Conservation (phyloP, 2,329 filamentous ascomycete species). For the Cordyceps militaris region DNA sequence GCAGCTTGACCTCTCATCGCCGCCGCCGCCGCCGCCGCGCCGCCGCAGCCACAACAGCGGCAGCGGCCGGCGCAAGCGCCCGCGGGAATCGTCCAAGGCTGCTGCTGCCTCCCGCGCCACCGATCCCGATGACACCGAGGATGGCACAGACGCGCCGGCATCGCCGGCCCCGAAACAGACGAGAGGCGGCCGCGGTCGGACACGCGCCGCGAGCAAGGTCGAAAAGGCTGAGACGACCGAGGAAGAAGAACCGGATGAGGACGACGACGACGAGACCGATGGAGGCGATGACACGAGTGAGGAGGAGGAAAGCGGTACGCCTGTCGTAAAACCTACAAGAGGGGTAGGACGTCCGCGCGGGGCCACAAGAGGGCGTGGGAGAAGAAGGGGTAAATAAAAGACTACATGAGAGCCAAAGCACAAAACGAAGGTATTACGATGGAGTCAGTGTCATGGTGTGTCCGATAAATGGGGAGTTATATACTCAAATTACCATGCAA, state of each 20-base stretch:
- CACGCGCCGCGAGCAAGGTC: constrained; percentile 29
- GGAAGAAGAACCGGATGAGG: constrained; percentile 21
- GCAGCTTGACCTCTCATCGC: constrained; percentile 31
- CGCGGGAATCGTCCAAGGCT: constrained; percentile 12
- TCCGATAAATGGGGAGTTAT: not conserved
- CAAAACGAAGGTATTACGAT: not conserved
- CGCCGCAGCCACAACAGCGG: not conserved
- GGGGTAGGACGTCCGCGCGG: constrained; percentile 29
- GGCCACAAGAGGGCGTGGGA: constrained; percentile 21
- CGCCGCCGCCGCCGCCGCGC: constrained; percentile 15
- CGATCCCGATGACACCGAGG: constrained; percentile 43
- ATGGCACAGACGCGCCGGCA: constrained; percentile 35
- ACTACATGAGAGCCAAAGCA: not conserved
- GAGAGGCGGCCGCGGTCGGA: constrained; percentile 35
- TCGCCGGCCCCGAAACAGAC: constrained; percentile 29
- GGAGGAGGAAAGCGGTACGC: constrained; percentile 32
- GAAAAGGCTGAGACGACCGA: constrained; percentile 26
- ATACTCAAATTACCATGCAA: constrained; percentile 7
- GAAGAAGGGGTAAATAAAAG: constrained; percentile 2
- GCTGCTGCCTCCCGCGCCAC: constrained; percentile 27
- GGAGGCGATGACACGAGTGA: constrained; percentile 24
- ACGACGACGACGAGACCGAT: constrained; percentile 18
- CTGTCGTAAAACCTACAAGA: constrained; percentile 30
- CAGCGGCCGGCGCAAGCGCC: constrained; percentile 38
- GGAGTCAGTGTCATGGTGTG: not conserved